phyloP scores from a whole-genome alignment of 116 monocot genomes.

The Papilionanthe hybrid region DNA sequence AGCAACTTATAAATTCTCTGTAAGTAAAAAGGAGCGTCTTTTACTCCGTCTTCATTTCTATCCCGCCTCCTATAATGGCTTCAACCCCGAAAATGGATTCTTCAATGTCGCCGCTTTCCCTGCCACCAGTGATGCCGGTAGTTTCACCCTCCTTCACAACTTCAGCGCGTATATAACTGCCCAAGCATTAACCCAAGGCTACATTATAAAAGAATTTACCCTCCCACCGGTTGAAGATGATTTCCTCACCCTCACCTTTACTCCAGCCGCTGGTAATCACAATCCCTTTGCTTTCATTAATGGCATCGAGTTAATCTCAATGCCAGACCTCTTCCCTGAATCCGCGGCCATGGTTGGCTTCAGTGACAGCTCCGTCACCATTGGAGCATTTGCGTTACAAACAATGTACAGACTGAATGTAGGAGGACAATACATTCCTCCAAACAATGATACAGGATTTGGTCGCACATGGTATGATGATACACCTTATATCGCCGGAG shows the following conservation, averaged over 20 bases:
- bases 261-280: constrained; percentile 32
- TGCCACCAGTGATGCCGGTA: not conserved
- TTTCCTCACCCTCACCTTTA: constrained; percentile 53
- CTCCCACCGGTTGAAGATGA: constrained; percentile 36
- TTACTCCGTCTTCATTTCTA: constrained; percentile 90
- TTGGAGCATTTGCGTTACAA: constrained; percentile 38
- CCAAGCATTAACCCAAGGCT: constrained; percentile 67
- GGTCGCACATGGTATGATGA: constrained; percentile 89
- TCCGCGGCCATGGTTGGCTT: constrained; percentile 58
- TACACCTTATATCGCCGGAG: constrained; percentile 63
- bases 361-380: constrained; percentile 28
- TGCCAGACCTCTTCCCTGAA: constrained; percentile 40
- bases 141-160: constrained; percentile 64
- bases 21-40: constrained; percentile 39
- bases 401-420: constrained; percentile 89
- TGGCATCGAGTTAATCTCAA: constrained; percentile 81
- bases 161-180: constrained; percentile 70
- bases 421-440: constrained; percentile 72
- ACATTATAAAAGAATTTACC: constrained; percentile 72
- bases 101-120: constrained; percentile 48
- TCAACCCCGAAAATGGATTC: constrained; percentile 34
- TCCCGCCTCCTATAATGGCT: constrained; percentile 49
- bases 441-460: constrained; percentile 63
- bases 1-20: constrained; percentile 51
- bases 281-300: constrained; percentile 79